Base-by-base conservation (phyloP, 495 filamentous ascomycete species). In the Penicillium robsamsonii region DNA sequence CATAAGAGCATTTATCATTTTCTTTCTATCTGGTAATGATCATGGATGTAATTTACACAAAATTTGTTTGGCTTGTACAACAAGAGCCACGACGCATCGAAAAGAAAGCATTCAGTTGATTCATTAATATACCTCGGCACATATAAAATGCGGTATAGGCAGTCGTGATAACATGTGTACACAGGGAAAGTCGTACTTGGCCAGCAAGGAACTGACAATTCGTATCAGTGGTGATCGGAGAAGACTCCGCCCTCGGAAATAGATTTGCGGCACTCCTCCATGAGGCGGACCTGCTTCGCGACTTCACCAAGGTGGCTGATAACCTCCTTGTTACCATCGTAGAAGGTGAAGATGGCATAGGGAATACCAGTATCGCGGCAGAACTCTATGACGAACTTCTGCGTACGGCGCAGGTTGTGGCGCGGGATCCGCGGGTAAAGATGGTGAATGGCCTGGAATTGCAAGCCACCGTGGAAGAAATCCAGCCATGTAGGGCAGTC, bases 361-460 rank as follows among this genome's bases (percentile, higher is more conserved):
- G 94, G 94, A 50, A 98, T 92, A 43, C 84, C 90, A 5, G 92
- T 91, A 18, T 97, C 92, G 20, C 85, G 78, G 64, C 94, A 98
- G 69, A 97, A 98, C 8, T 91, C 88, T 64, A 88, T 81, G 13
- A 97, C 88, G 35, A 96, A 77, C 58, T 83, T 85, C 74, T 96
- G 94, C 8, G 90, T 85, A 46, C 78, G 77, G 25, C 94, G 83
- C 46, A 98, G 82, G 71, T 98, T 98, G 64, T 98, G 95, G 40
- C 94, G 81, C 38, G 94, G 94, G 58, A 98, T 90, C n/a, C 94
- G 83, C 12, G 94, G 94, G 65, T 85, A 98, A 17, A 98, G 78
- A 70, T 98, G 94, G 61, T 98, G 94, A 54, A 98, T 89, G 30
- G 88, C 94, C 70, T 98, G 94, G 70, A 97, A 97, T 70, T 98